Evolutionary conservation across 371 early-diverging fungal species (phyloP), one percentile per base, ranked within the genome.

Genomic region (Lichtheimia corymbifera): DNA sequence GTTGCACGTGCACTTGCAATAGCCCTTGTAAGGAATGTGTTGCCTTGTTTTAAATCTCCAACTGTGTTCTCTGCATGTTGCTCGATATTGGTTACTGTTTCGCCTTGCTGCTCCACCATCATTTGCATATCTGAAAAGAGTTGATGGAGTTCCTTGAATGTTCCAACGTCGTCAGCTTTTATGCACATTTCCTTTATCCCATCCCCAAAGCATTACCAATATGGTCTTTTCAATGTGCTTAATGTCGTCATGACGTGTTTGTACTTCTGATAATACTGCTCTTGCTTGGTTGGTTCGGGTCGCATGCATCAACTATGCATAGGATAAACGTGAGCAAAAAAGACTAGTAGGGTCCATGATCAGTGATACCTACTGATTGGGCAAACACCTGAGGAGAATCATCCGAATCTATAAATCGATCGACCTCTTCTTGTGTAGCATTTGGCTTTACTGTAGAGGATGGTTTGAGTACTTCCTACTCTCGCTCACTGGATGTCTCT

Each of bases 221-320:
- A 92, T 87, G 17, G 85, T 84, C 72, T 84, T 83, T 66, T 92
- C 93, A 62, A 93, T 92, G 66, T 84, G 82, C 59, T 89, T 79
- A 50, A 93, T 89, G 58, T 93, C 94, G 52, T 85, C 79, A 64
- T 93, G 92, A 49, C 91, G 77, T 58, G 82, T 83, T 70, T 92
- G 90, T 42, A 93, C 91, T 68, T 91, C 92, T 20, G 80, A 73
- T 25, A 93, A 71, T 20, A 90, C 93, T 17, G 80, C 71, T 53
- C 80, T 78, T 20, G 92, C 94, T 62, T 91, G 89, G 1, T 86
- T 86, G 41, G 82, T 81, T 41, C 91, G 87, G 15, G 85, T 86
- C 14, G 76, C 76, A 60, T 86, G 82, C 67, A 92, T 74, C 35
- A 90, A 74, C 88, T 88, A 63, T 17, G 17, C n/a, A 14, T 43